Base-by-base conservation (phyloP, 495 filamentous ascomycete genomes). In the Poronia punctata region DNA sequence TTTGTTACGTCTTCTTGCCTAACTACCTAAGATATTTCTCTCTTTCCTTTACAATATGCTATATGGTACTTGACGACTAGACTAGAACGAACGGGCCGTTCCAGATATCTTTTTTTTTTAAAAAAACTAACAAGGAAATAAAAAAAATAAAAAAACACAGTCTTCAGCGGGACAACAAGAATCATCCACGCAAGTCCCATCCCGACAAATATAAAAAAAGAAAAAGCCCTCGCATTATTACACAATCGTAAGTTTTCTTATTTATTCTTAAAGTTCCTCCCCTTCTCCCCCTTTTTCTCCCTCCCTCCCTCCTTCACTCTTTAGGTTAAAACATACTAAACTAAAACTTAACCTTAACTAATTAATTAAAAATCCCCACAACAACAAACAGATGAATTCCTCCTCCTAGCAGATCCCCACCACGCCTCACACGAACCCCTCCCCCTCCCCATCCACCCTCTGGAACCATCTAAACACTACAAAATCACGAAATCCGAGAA, bases 101-200 rank as follows among this genome's bases (percentile, higher is more conserved):
- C n/a, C n/a, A n/a, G n/a, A n/a, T n/a, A n/a, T n/a, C n/a, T n/a
- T n/a, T n/a, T n/a, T n/a, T n/a, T n/a, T n/a, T n/a, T n/a, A n/a
- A n/a, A n/a, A n/a, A n/a, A n/a, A n/a, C n/a, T n/a, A n/a, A n/a
- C n/a, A n/a, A 47, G 41, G 18, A 50, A 43, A 12, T 37, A 50
- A 17, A 19, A 46, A 14, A 34, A 52, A 24, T 37, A 36, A 16
- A 45, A 48, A 35, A 14, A 33, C 27, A 40, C 48, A 69, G 65
- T 68, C 50, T 52, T 72, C 40, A 57, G 44, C 16, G 53, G 51
- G 30, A 60, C 58, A 19, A 70, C 65, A 8, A 59, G 56, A 25
- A 59, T 80, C 38, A 71, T 68, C 22, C 75, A 72, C 47, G 65
- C 74, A 21, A 81, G 78, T 8, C 64, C 74, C 1, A 69, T 86